Conservation (phyloP, 805 yeast species). For the Isabelozyma gotoi region DNA sequence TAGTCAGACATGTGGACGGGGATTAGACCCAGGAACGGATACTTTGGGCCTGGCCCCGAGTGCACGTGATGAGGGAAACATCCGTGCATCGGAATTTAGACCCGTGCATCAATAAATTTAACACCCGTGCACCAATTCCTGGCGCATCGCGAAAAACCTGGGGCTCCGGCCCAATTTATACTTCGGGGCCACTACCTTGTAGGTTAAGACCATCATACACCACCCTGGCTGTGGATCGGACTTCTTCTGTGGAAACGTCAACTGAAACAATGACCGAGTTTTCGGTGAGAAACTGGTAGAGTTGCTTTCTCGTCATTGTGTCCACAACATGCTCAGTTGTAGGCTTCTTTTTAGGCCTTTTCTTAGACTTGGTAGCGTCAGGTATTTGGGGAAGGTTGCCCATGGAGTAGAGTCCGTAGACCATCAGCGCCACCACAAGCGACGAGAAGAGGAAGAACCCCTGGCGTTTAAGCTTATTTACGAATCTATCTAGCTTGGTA, state of each 20-base stretch:
- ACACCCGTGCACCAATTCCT: no score
- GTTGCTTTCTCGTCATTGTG: constrained; percentile 16
- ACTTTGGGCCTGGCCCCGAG: background rate
- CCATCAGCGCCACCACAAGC: constrained; percentile 27
- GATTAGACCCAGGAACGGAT: background rate
- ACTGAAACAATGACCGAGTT: background rate
- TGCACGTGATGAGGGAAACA: no score
- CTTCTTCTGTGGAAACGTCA: constrained; percentile 1
- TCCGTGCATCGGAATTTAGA: no score
- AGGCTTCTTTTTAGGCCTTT: constrained; percentile 1
- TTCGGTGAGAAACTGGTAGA: constrained; percentile 14
- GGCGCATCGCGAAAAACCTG: no score
- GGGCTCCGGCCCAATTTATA: background rate
- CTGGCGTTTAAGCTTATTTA: constrained; percentile 29
- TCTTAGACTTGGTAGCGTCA: constrained; percentile 4
- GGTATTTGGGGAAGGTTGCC: constrained; percentile 13
- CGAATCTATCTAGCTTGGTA: constrained; percentile 29
- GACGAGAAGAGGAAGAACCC: constrained; percentile 36
- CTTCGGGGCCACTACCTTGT: background rate
- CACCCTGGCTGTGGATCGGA: background rate
- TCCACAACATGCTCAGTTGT: constrained; percentile 8
- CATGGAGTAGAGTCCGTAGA: constrained; percentile 24
- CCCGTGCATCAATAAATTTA: background rate
- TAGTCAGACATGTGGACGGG: background rate
- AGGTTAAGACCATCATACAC: background rate